Base-by-base conservation (phyloP, 2,329 filamentous ascomycete genomes). In the Neocucurbitaria cava region DNA sequence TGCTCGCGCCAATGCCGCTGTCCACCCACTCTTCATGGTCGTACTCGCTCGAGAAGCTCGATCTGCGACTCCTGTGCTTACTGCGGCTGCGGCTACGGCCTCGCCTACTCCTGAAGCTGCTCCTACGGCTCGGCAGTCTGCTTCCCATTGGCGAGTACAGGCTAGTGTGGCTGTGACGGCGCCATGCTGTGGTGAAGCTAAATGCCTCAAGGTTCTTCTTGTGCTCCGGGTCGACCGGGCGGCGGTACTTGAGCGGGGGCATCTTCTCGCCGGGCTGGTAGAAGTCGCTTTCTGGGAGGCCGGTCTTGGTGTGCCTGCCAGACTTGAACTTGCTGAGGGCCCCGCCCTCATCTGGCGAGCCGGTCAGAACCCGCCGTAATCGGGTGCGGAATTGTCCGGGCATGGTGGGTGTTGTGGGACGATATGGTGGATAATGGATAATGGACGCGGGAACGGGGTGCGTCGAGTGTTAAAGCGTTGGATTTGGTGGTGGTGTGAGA, bases 191-290 rank as follows among this genome's bases (percentile, higher is more conserved):
- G 20, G 71, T 70, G 63, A 80, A 82, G 52, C 59, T 76, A 69
- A 81, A 83, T 13, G 78, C 65, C 60, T 82, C 80, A 33, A 83
- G 74, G 42, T 76, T 74, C 61, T 79, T 79, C 65, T 80, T 81
- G 76, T 83, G 80, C 61, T 80, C 77, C 38, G 81, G 80, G 53
- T 77, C 77, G 38, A 81, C 79, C 9, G 78, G 77, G 23, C 77
- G 73, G 38, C 80, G 76, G 65, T 83, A 83, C 59, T 83, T 83
- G 17, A 79, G 70, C 20, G 77, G 76, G 4, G 80, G 80, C 78
- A 83, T 81, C 53, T 79, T 76, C 70, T 83, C 80, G 66, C 79
- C 80, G 6, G 80, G 80, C 65, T 79, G 77, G 71, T 82, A 82
- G 60, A 80, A 76, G 54, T 79, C 78, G 64, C 72, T 76, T 18